A percentile compares a stretch with the other conserved stretches of the same genome.
These are phyloP conservation scores for Stagonosporopsis vannaccii DNA, from an alignment of 2,329 filamentous ascomycete species.

Conservation along the genomic window DNA sequence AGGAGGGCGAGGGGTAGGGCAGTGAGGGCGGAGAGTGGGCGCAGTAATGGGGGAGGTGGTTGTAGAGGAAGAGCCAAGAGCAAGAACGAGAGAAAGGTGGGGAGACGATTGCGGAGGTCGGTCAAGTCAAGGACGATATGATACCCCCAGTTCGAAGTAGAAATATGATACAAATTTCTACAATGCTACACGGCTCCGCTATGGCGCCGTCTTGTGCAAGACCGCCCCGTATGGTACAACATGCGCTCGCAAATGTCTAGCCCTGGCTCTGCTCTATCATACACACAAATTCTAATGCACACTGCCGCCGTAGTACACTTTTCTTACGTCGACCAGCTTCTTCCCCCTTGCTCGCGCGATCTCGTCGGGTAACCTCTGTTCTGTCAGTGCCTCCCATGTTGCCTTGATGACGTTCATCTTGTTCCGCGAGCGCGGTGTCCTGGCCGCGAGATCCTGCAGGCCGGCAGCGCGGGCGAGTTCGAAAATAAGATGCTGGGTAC, in stretches of 20 bases:
- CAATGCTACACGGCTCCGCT: constrained; percentile 16
- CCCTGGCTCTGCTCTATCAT: neutral
- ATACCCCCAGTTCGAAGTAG: constrained; percentile 11
- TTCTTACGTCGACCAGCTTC: constrained; percentile 95
- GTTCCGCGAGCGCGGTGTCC: constrained; percentile 85
- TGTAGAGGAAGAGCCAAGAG: neutral
- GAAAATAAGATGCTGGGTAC: constrained; percentile 89
- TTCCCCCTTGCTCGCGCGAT: constrained; percentile 88
- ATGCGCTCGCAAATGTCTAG: neutral
- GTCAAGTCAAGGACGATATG: constrained; percentile 1
- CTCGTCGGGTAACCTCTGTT: constrained; percentile 86
- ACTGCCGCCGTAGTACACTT: constrained; percentile 91
- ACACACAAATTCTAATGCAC: constrained; percentile 34
- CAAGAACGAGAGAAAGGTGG: neutral
- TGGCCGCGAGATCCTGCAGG: constrained; percentile 84
- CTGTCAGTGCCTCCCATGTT: constrained; percentile 79
- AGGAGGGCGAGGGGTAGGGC: constrained; percentile 31
- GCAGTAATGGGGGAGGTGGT: neutral
- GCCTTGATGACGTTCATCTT: constrained; percentile 99
- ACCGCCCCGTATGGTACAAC: constrained; percentile 13
- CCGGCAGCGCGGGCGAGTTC: constrained; percentile 90
- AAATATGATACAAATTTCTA: constrained; percentile 33
- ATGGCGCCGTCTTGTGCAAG: constrained; percentile 9
- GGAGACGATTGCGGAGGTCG: neutral
- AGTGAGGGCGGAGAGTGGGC: constrained; percentile 32